Percentiles rank a stretch among this genome's conserved stretches.
phyloP scores from a whole-genome alignment of 768 basidiomycete genomes.

The Termitomyces sp. region DNA sequence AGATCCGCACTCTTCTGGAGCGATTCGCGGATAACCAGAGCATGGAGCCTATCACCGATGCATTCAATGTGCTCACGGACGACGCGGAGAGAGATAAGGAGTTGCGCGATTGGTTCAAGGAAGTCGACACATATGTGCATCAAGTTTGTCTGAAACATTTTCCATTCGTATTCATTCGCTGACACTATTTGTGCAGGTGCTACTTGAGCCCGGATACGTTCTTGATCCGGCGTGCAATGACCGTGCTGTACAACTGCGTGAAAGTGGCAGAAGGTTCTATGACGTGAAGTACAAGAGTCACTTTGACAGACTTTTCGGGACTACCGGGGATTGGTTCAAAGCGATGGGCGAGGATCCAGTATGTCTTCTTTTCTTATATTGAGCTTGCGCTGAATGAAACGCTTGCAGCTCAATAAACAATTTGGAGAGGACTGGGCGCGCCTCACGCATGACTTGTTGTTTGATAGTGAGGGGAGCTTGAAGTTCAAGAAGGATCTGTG shows the following conservation, averaged over 20 bases:
- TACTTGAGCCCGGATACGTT: conserved; percentile 82
- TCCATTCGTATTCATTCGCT: neutral
- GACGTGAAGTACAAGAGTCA: conserved; percentile 59
- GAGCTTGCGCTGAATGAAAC: neutral
- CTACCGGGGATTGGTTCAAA: conserved; percentile 72
- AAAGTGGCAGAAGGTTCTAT: conserved; percentile 75
- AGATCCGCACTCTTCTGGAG: conserved; percentile 81
- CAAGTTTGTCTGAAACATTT: conserved; percentile 32
- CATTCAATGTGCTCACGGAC: conserved; percentile 64
- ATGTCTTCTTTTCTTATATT: conserved; percentile 5
- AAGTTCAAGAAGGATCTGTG: conserved; percentile 87
- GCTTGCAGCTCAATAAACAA: conserved; percentile 47
- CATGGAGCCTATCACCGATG: conserved; percentile 62
- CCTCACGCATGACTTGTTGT: conserved; percentile 79
- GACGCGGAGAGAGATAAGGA: conserved; percentile 73
- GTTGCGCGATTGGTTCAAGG: conserved; percentile 67
- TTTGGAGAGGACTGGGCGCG: conserved; percentile 83
- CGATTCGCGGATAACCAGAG: conserved; percentile 79
- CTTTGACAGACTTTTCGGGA: conserved; percentile 75
- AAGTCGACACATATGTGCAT: conserved; percentile 57
- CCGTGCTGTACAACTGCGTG: conserved; percentile 57
- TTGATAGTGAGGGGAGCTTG: conserved; percentile 73
- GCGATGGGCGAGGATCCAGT: conserved; percentile 81
- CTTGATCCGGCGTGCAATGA: conserved; percentile 70
- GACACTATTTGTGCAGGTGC: conserved; percentile 29